Evolutionary conservation across 192 early-diverging fungal genomes (phyloP).

Genomic region (Geranomyces variabilis): DNA sequence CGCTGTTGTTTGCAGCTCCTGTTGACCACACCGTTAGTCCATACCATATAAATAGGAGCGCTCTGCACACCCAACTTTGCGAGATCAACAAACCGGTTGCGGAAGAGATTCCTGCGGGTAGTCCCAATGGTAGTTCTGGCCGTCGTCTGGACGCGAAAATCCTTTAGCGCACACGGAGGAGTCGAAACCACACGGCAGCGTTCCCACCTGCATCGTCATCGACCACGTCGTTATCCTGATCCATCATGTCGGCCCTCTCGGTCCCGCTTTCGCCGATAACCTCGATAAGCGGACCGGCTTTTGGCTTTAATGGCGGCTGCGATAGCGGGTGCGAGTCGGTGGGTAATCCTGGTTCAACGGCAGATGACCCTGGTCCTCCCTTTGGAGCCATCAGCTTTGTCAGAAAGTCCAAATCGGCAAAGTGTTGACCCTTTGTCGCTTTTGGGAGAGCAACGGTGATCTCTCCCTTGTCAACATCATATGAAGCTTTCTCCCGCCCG

Average conservation of each 20-base stretch:
- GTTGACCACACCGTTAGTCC: neutral
- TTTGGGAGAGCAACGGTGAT: constrained; percentile 80
- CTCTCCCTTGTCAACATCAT: constrained; percentile 78
- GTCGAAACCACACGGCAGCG: neutral
- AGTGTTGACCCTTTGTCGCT: constrained; percentile 73
- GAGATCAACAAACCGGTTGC: constrained; percentile 34
- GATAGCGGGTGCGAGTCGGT: neutral
- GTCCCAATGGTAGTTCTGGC: constrained; percentile 73
- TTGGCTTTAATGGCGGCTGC: constrained; percentile 21
- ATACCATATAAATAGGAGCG: too few species aligned
- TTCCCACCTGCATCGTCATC: constrained; percentile 43
- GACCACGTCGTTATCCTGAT: constrained; percentile 42
- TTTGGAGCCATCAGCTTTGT: constrained; percentile 76
- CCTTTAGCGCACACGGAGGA: too few species aligned
- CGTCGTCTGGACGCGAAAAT: constrained; percentile 1
- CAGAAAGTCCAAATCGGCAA: constrained; percentile 87
- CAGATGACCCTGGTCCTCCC: neutral
- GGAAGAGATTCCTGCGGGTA: constrained; percentile 70
- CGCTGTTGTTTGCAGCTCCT: constrained; percentile 44
- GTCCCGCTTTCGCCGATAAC: constrained; percentile 49
- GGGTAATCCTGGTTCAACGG: too few species aligned
- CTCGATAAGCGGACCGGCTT: constrained; percentile 62
- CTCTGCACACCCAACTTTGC: too few species aligned
- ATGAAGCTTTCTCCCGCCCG: constrained; percentile 76
- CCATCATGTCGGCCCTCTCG: constrained; percentile 35